Conservation (phyloP, 306 rosid genomes). For the Begonia masoniana region DNA sequence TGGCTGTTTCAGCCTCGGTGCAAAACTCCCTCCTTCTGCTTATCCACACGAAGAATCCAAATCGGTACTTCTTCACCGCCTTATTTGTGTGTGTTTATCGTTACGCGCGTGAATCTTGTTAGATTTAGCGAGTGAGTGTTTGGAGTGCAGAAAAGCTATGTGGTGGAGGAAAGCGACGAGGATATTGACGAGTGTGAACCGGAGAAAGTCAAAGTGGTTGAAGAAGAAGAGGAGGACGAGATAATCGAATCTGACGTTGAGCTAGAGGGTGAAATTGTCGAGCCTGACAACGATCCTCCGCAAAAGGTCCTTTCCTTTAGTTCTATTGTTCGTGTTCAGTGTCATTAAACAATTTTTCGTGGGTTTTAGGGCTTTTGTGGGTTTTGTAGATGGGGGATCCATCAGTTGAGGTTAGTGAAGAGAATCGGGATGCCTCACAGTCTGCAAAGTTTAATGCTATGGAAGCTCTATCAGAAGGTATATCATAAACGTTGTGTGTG, state of each 20-base stretch:
- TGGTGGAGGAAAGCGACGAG: constrained; percentile 65
- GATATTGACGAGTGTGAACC: constrained; percentile 32
- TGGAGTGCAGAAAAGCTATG: constrained; percentile 17
- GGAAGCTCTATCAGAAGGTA: constrained; percentile 80
- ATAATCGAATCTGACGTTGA: constrained; percentile 76
- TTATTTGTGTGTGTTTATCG: neutral
- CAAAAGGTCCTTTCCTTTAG: constrained; percentile 41
- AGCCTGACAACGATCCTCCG: constrained; percentile 73
- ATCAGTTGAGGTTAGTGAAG: constrained; percentile 60
- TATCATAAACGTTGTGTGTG: neutral
- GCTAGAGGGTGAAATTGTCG: constrained; percentile 69
- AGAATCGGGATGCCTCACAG: constrained; percentile 70
- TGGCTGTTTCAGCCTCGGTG: constrained; percentile 45
- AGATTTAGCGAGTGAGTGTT: constrained; percentile 1
- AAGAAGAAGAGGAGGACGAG: constrained; percentile 66
- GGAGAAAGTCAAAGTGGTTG: constrained; percentile 20
- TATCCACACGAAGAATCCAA: constrained; percentile 19
- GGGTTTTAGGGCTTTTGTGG: neutral
- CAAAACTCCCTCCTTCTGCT: constrained; percentile 41
- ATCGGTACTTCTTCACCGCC: constrained; percentile 30
- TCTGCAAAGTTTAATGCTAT: constrained; percentile 48
- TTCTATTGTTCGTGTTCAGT: neutral
- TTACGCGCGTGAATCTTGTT: neutral
- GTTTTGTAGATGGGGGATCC: constrained; percentile 72
- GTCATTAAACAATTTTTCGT: neutral